These are phyloP conservation scores for Jasminum sambac DNA, from an alignment of 257 asterid species.

Conservation along the genomic window DNA sequence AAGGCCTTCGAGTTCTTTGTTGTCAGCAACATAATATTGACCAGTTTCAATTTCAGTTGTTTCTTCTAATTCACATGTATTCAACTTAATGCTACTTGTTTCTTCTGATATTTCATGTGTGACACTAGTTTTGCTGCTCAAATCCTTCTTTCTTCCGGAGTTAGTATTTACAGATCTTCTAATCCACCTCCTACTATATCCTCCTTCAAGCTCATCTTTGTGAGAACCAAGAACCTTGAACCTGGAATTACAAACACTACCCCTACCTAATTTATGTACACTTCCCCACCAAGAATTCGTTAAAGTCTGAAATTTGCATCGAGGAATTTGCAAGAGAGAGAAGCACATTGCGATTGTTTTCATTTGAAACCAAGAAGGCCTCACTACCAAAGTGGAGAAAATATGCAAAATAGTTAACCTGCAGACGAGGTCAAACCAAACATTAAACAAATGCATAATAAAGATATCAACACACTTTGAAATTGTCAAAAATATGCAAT, in stretches of 20 bases:
- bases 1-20: constrained; percentile 55
- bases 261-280: constrained; percentile 40
- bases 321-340: constrained; percentile 68
- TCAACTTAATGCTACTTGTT: constrained; percentile 25
- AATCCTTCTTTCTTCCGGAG: constrained; percentile 41
- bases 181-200: constrained; percentile 52
- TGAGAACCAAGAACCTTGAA: constrained; percentile 51
- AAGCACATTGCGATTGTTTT: constrained; percentile 72
- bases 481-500: background rate
- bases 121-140: constrained; percentile 33
- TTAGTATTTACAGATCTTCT: constrained; percentile 52
- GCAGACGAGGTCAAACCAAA: constrained; percentile 29
- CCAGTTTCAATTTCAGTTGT: constrained; percentile 39
- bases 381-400: constrained; percentile 12
- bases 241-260: constrained; percentile 33
- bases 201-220: constrained; percentile 59
- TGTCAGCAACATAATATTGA: constrained; percentile 41
- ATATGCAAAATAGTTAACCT: constrained; percentile 39
- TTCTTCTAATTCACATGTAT: constrained; percentile 37
- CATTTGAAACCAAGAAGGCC: constrained; percentile 45
- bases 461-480: background rate
- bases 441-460: constrained; percentile 5
- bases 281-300: constrained; percentile 66
- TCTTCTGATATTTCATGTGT: constrained; percentile 34
- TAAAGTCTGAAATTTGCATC: constrained; percentile 54